Evolutionary conservation across 306 rosid species (phyloP), one percentile per base, ranked within the genome.

Genomic region (Cercis canadensis): DNA sequence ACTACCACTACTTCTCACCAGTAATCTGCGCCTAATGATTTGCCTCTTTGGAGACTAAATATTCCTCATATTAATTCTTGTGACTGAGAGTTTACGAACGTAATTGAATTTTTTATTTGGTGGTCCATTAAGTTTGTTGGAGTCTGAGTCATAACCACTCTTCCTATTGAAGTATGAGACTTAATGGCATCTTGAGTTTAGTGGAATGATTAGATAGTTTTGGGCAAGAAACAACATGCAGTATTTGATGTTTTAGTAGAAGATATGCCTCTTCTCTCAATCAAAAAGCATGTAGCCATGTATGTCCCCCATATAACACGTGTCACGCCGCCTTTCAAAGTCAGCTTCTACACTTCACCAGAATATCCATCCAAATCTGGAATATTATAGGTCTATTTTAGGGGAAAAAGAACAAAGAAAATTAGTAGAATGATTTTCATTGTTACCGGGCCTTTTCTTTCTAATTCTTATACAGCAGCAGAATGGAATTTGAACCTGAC

Each of bases 81-180:
- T 69, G 65, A 57, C 60, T 69, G 8, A 5, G 65, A 50, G 69
- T 75, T 63, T 17, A 17, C 57, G 31, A 12, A 36, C 67, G 4
- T 49, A 75, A 6, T 49, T 14, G 6, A 15, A 21, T 17, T 5
- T 34, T 49, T 34, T 41, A 53, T 32, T 44, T 45, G 57, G 43
- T 70, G 4, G 32, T 75, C 66, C 68, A 39, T 58, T 49, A 43
- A 46, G 49, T 41, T 57, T 56, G 59, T 74, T 78, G 79, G 85
- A 70, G 59, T 55, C 79, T 67, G 81, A 74, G 88, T 80, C 88
- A 81, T 66, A 16, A 32, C 8, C 73, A 39, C 34, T 57, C 50
- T 59, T 59, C 46, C 65, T 43, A 45, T 47, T 69, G 24, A 51
- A 36, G 50, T 2, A 29, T 15, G 21, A 39, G 51, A 41, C 16